Percentiles rank a stretch among this genome's conserved stretches.
phyloP scores from a whole-genome alignment of 2,329 filamentous ascomycete genomes.

The Tolypocladium nubicola region DNA sequence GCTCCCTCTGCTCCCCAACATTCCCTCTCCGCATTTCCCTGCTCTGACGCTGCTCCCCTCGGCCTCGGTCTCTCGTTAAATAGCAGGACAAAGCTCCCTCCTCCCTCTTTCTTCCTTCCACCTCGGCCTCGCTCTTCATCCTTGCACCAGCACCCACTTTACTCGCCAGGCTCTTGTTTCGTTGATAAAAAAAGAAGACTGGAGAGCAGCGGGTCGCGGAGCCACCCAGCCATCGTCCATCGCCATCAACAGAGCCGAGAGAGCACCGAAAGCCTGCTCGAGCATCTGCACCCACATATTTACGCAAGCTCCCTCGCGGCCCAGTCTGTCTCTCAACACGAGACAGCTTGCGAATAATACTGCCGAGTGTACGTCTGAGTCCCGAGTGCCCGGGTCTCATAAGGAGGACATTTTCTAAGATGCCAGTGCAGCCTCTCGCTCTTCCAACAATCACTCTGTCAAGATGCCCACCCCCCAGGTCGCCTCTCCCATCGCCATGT shows the following conservation, averaged over 20 bases:
- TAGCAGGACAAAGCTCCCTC: background rate
- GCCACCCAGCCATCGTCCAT: background rate
- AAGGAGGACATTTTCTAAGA: background rate
- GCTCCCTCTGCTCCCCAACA: background rate
- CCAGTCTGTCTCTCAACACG: background rate
- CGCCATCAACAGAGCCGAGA: background rate
- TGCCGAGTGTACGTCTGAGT: background rate
- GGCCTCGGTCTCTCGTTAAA: background rate
- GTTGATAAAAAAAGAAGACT: background rate
- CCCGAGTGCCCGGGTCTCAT: background rate
- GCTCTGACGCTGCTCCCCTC: background rate
- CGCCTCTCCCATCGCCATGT: constrained; percentile 35
- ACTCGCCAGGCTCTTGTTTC: background rate
- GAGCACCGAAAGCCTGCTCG: background rate
- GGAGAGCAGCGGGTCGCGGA: background rate
- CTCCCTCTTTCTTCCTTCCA: background rate
- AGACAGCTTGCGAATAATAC: background rate
- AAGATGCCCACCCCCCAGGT: constrained; percentile 25
- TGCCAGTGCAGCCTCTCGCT: background rate
- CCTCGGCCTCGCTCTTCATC: background rate
- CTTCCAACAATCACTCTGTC: background rate
- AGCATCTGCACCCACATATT: background rate
- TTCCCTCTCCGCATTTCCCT: background rate
- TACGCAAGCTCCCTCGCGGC: background rate
- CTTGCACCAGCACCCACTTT: background rate